Conservation (phyloP, 495 filamentous ascomycete species). For the Poronia punctata region DNA sequence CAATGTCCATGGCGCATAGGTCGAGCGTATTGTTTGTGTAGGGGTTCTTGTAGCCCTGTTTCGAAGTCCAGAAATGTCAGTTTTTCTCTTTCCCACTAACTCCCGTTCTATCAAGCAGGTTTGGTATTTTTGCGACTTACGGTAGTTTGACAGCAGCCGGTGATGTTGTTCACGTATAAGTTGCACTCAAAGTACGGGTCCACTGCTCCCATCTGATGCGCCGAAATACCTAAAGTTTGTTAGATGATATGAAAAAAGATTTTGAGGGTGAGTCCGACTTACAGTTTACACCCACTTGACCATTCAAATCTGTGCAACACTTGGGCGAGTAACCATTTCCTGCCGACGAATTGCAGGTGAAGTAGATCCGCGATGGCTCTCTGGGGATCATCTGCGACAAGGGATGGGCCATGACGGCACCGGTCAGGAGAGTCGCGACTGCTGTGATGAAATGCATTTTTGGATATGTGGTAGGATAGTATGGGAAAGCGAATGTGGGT, state of each 20-base stretch:
- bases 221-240: slow-evolving; percentile 18
- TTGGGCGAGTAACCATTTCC: slow-evolving; percentile 17
- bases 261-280: slow-evolving; percentile 1
- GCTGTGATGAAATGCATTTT: slow-evolving; percentile 6
- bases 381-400: background rate
- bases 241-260: background rate
- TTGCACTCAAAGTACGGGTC: slow-evolving; percentile 24
- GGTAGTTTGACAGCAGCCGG: slow-evolving; percentile 24
- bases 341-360: slow-evolving; percentile 18
- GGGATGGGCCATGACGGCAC: slow-evolving; percentile 15
- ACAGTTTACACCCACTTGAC: slow-evolving; percentile 25
- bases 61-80: background rate
- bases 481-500: background rate
- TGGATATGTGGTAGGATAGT: background rate
- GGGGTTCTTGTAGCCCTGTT: slow-evolving; percentile 23
- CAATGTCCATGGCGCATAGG: slow-evolving; percentile 17
- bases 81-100: too few relatives aligned
- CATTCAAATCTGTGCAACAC: slow-evolving; percentile 23
- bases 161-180: slow-evolving; percentile 24
- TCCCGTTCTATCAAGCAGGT: too few relatives aligned
- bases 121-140: slow-evolving; percentile 10
- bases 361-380: slow-evolving; percentile 9
- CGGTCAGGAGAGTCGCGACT: slow-evolving; percentile 7
- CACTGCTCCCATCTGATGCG: slow-evolving; percentile 18
- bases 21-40: slow-evolving; percentile 20